Conservation (phyloP, 257 asterid species). For the Coffea canephora region DNA sequence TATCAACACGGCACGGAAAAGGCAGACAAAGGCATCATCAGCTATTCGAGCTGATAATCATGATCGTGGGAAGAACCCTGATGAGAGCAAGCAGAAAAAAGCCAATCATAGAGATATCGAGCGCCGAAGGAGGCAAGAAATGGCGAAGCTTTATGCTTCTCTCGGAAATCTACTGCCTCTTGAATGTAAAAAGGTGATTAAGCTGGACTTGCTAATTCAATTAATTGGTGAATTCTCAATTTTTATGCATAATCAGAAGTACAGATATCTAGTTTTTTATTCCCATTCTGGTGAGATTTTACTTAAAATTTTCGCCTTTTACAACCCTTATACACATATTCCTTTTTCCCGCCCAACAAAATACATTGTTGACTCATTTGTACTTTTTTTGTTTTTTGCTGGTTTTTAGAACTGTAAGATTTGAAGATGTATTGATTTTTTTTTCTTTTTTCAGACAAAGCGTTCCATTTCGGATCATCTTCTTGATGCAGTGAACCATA, state of each 20-base stretch:
- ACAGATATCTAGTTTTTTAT: background rate
- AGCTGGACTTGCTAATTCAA: too few species aligned
- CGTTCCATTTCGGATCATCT: constrained; percentile 47
- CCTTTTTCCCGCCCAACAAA: background rate
- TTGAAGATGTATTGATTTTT: background rate
- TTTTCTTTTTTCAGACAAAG: constrained; percentile 34
- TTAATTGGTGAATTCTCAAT: background rate
- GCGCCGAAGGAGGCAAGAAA: constrained; percentile 47
- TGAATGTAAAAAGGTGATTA: constrained; percentile 34
- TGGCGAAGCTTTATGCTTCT: constrained; percentile 35
- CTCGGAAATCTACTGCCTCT: constrained; percentile 37
- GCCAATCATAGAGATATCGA: constrained; percentile 34
- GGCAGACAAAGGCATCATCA: background rate
- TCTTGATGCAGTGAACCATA: constrained; percentile 38
- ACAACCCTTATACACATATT: too few species aligned
- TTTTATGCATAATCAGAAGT: background rate
- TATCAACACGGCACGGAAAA: background rate
- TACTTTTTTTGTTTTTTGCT: background rate
- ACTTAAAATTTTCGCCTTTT: background rate
- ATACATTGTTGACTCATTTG: background rate
- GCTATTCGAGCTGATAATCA: too few species aligned
- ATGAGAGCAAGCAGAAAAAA: constrained; percentile 17
- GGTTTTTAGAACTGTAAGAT: background rate
- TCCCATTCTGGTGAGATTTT: background rate
- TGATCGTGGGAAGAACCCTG: background rate